Conservation (phyloP, 345 rosid genomes). For the Carallia brachiata region DNA sequence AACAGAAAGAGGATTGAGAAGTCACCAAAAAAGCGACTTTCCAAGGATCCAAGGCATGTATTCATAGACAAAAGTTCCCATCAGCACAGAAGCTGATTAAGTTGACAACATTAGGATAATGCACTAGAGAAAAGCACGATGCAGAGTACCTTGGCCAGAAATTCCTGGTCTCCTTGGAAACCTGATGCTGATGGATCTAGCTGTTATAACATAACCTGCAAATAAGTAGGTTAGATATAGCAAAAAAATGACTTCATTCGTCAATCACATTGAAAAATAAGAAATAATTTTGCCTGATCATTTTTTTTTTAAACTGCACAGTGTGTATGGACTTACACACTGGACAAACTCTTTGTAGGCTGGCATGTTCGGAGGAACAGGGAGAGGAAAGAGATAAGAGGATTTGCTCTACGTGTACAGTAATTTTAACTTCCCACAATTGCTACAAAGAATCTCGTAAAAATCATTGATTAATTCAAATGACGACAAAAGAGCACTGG, state of each 20-base stretch:
- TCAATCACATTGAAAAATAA: neutral
- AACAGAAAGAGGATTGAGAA: conserved; percentile 15
- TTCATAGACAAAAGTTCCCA: conserved; percentile 64
- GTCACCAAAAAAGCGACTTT: conserved; percentile 41
- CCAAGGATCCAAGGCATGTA: conserved; percentile 74
- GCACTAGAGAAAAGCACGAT: conserved; percentile 40
- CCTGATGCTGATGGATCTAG: conserved; percentile 45
- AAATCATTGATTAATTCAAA: too few species aligned
- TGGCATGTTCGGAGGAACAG: too few species aligned
- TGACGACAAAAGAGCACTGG: too few species aligned
- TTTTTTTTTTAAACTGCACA: neutral
- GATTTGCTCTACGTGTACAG: too few species aligned
- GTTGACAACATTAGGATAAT: conserved; percentile 65
- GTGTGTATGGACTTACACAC: too few species aligned
- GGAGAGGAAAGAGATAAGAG: too few species aligned
- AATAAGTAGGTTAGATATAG: neutral
- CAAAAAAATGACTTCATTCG: neutral
- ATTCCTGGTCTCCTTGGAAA: conserved; percentile 75
- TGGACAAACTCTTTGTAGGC: too few species aligned
- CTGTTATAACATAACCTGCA: conserved; percentile 58
- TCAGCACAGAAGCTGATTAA: conserved; percentile 74
- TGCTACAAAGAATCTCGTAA: too few species aligned
- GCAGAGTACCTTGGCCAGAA: conserved; percentile 81
- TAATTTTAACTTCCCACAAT: too few species aligned
- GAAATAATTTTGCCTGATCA: conserved; percentile 47